Base-by-base conservation (phyloP, 768 basidiomycete species). In the Phylloporus rhodoxanthus region DNA sequence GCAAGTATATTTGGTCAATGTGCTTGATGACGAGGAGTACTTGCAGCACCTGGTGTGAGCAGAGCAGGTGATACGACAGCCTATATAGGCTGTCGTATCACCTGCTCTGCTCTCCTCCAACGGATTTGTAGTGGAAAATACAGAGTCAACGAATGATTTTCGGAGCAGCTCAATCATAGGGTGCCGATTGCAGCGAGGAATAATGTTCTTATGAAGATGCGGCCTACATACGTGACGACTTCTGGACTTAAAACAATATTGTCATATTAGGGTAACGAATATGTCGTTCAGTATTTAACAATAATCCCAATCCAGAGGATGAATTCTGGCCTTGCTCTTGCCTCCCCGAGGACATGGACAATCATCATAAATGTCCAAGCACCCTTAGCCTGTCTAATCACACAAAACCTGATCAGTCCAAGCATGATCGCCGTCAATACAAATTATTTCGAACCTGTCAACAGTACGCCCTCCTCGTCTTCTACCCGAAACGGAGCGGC, bases 401-500 rank as follows among this genome's bases (percentile, higher is more conserved):
- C 29, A 17, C 14, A 4, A 20, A 37, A 10, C 33, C 17, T 1
- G 3, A 15, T 57, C 32, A 57, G 26, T 37, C 19, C 19, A 30
- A 33, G 23, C 5, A 42, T 4, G 7, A 14, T 7, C 15, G 45
- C 10, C 17, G 10, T 1, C 13, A 23, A 38, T 5, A 23, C n/a
- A 5, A 23, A 38, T 2, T 8, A 19, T 3, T 17, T 5, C 57
- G 11, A 36, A 66, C 63, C 63, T 60, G 43, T 52, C n/a, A 65
- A 30, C 23, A 56, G 47, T 42, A 51, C 20, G 0, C 65, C 56
- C 0, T 58, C 47, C 17, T 40, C 14, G 37, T 67, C 65, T 45
- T 67, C 63, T 6, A 65, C 5, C 10, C 60, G 63, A 32, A 65
- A 53, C 1, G 39, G 9, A 4, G 19, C 45, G 0, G 21, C 50